Evolutionary conservation across 2,329 filamentous ascomycete species (phyloP).

Genomic region (Ascosphaera pollenicola): DNA sequence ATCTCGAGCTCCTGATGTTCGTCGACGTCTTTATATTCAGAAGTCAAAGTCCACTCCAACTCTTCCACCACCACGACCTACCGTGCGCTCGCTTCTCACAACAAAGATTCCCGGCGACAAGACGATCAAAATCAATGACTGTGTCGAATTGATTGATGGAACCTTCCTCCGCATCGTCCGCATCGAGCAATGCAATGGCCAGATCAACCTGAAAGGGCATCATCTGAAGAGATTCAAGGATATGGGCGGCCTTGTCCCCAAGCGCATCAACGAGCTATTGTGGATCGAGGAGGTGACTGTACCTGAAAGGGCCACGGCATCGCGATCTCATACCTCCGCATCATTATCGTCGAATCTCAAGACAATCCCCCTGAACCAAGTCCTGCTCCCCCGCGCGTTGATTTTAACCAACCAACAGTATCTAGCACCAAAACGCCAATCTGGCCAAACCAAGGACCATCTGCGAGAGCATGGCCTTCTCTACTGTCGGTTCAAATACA

Average conservation of each 20-base stretch:
- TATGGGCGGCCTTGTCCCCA: constrained; percentile 16
- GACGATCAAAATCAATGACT: too few relatives aligned
- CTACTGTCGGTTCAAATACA: constrained; percentile 14
- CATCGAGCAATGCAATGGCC: constrained; percentile 5
- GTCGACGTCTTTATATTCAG: too few relatives aligned
- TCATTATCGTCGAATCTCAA: constrained; percentile 14
- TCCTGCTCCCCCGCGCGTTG: constrained; percentile 23
- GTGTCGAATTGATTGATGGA: constrained; percentile 16
- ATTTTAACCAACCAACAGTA: constrained; percentile 33
- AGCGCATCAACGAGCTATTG: constrained; percentile 23
- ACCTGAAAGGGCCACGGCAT: neutral
- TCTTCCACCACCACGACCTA: too few relatives aligned
- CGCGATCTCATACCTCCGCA: constrained; percentile 12
- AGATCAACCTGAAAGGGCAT: constrained; percentile 17
- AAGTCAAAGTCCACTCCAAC: too few relatives aligned
- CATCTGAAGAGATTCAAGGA: constrained; percentile 14
- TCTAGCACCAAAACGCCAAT: constrained; percentile 11
- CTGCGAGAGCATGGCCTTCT: constrained; percentile 13
- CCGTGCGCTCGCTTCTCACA: too few relatives aligned
- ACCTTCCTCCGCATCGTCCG: constrained; percentile 19
- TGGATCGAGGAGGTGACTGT: constrained; percentile 11
- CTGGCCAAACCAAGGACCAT: constrained; percentile 8
- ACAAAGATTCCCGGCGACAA: too few relatives aligned
- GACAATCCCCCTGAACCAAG: constrained; percentile 19
- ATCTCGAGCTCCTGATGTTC: too few relatives aligned